Percentiles rank a stretch among this genome's conserved stretches.
These are phyloP conservation scores for Arthrinium phaeospermum DNA, from an alignment of 2,329 filamentous ascomycete species.

Conservation along the genomic window DNA sequence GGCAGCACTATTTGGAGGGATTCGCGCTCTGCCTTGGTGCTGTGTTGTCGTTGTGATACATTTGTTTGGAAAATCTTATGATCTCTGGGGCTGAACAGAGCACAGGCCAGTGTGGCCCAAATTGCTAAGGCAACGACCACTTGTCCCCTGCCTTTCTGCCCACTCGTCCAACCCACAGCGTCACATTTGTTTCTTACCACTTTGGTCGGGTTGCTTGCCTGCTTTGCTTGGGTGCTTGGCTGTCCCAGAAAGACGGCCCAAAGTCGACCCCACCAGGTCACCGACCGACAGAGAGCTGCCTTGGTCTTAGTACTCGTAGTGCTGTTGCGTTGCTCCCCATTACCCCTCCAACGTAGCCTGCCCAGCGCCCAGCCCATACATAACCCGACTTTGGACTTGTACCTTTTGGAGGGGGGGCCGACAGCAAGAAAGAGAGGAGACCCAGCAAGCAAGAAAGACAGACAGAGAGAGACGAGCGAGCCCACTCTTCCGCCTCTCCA, in stretches of 20 bases:
- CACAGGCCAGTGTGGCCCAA: slow-evolving; percentile 4
- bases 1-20: not conserved
- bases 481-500: slow-evolving; percentile 17
- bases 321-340: not conserved
- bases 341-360: slow-evolving; percentile 9
- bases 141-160: not conserved
- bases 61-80: not conserved
- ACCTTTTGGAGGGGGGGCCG: not conserved
- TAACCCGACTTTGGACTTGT: not conserved
- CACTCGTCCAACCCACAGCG: not conserved
- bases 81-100: slow-evolving; percentile 4
- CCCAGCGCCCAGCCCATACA: not conserved
- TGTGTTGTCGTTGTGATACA: not conserved
- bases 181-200: slow-evolving; percentile 9
- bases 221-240: not conserved
- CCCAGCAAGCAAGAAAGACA: not conserved
- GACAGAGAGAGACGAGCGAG: not conserved
- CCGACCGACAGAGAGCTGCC: slow-evolving; percentile 13
- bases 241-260: not conserved
- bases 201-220: slow-evolving; percentile 2
- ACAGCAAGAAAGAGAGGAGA: not conserved
- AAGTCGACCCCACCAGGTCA: slow-evolving; percentile 4
- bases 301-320: slow-evolving; percentile 3
- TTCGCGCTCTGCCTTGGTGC: not conserved
- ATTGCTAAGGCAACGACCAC: slow-evolving; percentile 8